Percentiles rank a stretch among this genome's conserved stretches.
phyloP scores from a whole-genome alignment of 257 asterid species.

The Ligustrum vulgare region DNA sequence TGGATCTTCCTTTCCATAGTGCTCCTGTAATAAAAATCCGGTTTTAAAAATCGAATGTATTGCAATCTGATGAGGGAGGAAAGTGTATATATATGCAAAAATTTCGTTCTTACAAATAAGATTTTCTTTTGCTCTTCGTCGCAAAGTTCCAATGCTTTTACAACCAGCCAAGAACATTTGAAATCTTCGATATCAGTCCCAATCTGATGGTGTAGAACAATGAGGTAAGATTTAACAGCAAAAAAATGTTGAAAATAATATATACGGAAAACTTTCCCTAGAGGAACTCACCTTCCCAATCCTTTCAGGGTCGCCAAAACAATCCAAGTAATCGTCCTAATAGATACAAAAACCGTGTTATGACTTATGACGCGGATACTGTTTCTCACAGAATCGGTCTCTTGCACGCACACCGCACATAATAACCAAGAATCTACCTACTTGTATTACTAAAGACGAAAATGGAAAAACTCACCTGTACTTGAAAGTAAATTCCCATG shows the following conservation, averaged over 20 bases:
- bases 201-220: constrained; percentile 47
- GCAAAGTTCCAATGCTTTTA: constrained; percentile 87
- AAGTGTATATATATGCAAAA: background rate
- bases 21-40: constrained; percentile 51
- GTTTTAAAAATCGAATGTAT: background rate
- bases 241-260: background rate
- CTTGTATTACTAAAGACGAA: background rate
- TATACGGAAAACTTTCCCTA: background rate
- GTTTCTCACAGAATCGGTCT: background rate
- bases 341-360: background rate
- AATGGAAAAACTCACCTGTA: constrained; percentile 54
- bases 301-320: constrained; percentile 74
- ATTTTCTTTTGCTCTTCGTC: constrained; percentile 75
- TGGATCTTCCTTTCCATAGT: constrained; percentile 76
- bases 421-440: too few species aligned
- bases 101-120: constrained; percentile 53
- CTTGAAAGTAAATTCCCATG: constrained; percentile 97
- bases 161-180: constrained; percentile 98
- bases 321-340: constrained; percentile 84
- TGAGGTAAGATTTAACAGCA: constrained; percentile 5
- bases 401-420: too few species aligned
- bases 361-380: too few species aligned
- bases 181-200: constrained; percentile 97
- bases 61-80: background rate
- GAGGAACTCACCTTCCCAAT: constrained; percentile 68